Conservation (phyloP, 2,329 filamentous ascomycete species). For the Alternaria burnsii region DNA sequence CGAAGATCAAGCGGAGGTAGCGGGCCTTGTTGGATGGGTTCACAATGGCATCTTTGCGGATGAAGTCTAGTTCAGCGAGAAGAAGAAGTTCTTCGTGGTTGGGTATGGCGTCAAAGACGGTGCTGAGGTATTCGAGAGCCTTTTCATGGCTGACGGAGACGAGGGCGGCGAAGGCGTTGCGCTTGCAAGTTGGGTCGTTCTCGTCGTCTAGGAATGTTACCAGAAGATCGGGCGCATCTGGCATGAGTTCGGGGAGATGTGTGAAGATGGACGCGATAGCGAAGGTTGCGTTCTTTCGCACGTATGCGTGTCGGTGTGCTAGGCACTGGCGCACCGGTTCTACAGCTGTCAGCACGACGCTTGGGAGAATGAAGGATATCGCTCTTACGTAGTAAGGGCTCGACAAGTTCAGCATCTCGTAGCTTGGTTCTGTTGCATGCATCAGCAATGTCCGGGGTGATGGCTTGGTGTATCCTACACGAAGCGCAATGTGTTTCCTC, state of each 20-base stretch:
- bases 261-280: slow-evolving; percentile 91
- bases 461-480: slow-evolving; percentile 55
- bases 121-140: slow-evolving; percentile 85
- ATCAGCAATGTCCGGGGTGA: slow-evolving; percentile 24
- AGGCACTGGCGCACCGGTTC: slow-evolving; percentile 88
- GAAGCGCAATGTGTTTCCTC: slow-evolving; percentile 97
- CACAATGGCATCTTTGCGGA: slow-evolving; percentile 94
- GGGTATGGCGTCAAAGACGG: slow-evolving; percentile 89
- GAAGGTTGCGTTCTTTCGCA: slow-evolving; percentile 97
- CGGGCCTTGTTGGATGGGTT: slow-evolving; percentile 95
- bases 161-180: slow-evolving; percentile 94
- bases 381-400: slow-evolving; percentile 77
- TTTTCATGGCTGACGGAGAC: slow-evolving; percentile 92
- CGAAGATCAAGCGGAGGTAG: slow-evolving; percentile 94
- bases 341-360: slow-evolving; percentile 18
- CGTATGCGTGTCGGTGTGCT: slow-evolving; percentile 95
- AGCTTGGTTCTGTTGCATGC: slow-evolving; percentile 73
- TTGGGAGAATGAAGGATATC: neutral
- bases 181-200: slow-evolving; percentile 94
- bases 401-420: slow-evolving; percentile 92
- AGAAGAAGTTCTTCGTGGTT: slow-evolving; percentile 95
- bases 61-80: slow-evolving; percentile 94
- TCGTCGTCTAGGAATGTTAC: slow-evolving; percentile 88
- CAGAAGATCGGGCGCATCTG: slow-evolving; percentile 92
- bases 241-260: slow-evolving; percentile 90